Evolutionary conservation across 192 early-diverging fungal species (phyloP).

Genomic region (Linnemannia schmuckeri): DNA sequence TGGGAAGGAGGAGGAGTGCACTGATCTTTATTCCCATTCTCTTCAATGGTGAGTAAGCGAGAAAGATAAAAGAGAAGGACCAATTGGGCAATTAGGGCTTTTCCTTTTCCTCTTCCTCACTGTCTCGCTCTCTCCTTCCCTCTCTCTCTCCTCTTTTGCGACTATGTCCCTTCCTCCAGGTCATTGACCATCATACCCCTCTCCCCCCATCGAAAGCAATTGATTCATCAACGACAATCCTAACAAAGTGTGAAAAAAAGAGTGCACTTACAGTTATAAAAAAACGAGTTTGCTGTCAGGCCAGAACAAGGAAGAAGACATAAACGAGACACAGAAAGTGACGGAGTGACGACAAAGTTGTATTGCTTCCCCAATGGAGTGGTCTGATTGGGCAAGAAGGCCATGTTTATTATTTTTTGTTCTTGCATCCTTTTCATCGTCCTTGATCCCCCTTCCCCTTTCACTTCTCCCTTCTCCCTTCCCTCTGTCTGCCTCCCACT

Average conservation of each 20-base stretch:
- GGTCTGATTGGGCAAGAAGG: not conserved
- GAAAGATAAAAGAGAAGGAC: not conserved
- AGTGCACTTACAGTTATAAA: not conserved
- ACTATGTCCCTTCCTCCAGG: not conserved
- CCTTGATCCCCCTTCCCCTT: no score
- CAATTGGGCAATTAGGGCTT: not conserved
- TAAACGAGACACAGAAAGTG: not conserved
- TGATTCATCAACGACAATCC: not conserved
- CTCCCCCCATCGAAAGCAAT: not conserved
- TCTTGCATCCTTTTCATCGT: not conserved
- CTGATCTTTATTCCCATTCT: no score
- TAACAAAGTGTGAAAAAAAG: not conserved
- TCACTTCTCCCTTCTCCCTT: not conserved
- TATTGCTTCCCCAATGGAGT: not conserved
- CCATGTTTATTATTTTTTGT: not conserved
- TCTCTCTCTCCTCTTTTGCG: not conserved
- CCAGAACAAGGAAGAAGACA: not conserved
- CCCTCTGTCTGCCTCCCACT: not conserved
- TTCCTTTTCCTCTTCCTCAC: not conserved
- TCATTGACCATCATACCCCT: not conserved
- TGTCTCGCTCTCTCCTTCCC: not conserved
- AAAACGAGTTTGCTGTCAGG: not conserved
- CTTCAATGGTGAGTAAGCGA: not conserved
- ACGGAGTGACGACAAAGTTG: constrained; percentile 1
- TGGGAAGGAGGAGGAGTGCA: not conserved